Base-by-base conservation (phyloP, 2,329 filamentous ascomycete genomes). In the Cryoendolithus antarcticus region DNA sequence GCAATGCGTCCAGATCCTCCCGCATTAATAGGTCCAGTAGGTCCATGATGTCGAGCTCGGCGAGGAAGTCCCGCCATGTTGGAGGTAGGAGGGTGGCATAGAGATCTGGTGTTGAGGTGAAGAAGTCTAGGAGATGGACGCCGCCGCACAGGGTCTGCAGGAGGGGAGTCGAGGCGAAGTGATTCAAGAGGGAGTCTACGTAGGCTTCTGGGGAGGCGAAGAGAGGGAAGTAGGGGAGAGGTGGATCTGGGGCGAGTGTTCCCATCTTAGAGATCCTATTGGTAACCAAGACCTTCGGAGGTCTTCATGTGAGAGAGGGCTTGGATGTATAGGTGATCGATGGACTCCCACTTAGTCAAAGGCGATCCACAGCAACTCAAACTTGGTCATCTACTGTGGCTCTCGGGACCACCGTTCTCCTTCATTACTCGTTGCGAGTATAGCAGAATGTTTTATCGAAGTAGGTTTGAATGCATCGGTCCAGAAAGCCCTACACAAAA, bases 91-190 rank as follows among this genome's bases (percentile, higher is more conserved):
- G 72, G 1, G 73, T 70, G 38, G 81, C 75, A 58, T 94, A 98
- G 0, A 95, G 71, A 46, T 86, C 82, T 4, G 86, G 84, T 35
- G 86, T 75, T 32, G 77, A 75, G 2, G 86, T 95, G 64, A 95
- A 86, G 62, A 98, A 96, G 59, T 98, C 91, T 41, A 96, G 71
- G 46, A 98, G 88, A 57, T 98, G 91, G 1, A 96, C 84, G n/a
- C 89, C 88, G 39, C 91, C 91, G 56, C 86, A 94, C n/a, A 98
- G 71, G 19, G 84, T 85, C 48, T 85, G 82, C 50, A 95, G 86
- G 1, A 86, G 69, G 39, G 80, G 74, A 34, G 82, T 83, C 2
- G 76, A 77, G 4, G 77, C 77, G 1, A 79, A 74, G 53, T 96
- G 94, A 12, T 75, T 58, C 19, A 96, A 69, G 9, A 96, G 73